These are phyloP conservation scores for Aegilops sharonensis DNA, from an alignment of 176 grass and related monocot genomes.

Conservation along the genomic window DNA sequence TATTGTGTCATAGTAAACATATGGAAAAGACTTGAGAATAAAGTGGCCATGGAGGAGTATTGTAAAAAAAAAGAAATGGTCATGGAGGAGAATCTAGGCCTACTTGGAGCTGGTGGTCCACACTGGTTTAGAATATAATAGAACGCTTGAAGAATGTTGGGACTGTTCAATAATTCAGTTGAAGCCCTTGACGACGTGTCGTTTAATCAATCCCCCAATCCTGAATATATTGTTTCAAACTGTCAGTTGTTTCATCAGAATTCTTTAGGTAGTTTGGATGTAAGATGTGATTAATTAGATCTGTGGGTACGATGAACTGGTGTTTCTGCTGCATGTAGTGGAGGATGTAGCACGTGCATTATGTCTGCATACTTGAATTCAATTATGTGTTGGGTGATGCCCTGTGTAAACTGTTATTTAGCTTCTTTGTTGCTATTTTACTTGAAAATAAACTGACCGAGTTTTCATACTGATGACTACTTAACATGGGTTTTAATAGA, in stretches of 20 bases:
- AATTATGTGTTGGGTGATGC: no score
- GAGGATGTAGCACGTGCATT: background rate
- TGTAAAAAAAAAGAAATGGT: background rate
- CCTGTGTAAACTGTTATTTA: no score
- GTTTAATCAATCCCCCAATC: background rate
- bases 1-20: background rate
- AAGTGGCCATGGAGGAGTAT: background rate
- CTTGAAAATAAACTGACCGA: background rate
- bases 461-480: background rate
- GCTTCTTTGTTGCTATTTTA: no score
- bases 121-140: background rate
- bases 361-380: background rate
- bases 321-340: no score
- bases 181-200: background rate
- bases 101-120: background rate
- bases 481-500: background rate
- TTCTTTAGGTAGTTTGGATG: no score
- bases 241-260: no score
- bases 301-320: no score
- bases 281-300: no score
- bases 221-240: background rate
- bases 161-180: background rate
- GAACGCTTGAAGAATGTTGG: background rate
- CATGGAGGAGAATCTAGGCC: background rate
- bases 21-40: slow-evolving; percentile 11